phyloP scores from a whole-genome alignment of 106 monocot genomes.

The Triglochin maritima region DNA sequence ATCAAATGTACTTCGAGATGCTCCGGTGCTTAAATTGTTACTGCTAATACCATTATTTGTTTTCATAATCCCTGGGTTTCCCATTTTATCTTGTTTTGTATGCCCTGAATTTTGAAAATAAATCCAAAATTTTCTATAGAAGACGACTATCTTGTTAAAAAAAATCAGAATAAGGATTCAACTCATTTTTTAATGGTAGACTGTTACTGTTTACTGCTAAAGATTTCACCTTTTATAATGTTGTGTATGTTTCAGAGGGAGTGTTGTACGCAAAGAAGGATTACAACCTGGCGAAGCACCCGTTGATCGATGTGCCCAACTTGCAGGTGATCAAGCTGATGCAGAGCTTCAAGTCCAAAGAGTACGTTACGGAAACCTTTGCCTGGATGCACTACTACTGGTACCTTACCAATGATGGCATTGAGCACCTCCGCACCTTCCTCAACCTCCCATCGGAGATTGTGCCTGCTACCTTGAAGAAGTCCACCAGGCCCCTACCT shows the following conservation, averaged over 20 bases:
- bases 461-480: slow-evolving; percentile 50
- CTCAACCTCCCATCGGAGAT: slow-evolving; percentile 52
- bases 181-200: too few relatives aligned
- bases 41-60: too few relatives aligned
- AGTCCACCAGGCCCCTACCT: slow-evolving; percentile 24
- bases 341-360: slow-evolving; percentile 54
- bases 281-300: slow-evolving; percentile 46
- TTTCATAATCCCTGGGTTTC: too few relatives aligned
- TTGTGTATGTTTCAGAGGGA: slow-evolving; percentile 21
- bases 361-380: slow-evolving; percentile 49
- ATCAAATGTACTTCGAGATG: too few relatives aligned
- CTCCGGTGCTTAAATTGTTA: too few relatives aligned
- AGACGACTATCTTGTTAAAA: too few relatives aligned
- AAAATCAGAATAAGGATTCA: too few relatives aligned
- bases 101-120: too few relatives aligned
- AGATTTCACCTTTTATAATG: too few relatives aligned
- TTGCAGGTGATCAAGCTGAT: slow-evolving; percentile 53
- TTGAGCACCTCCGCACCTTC: slow-evolving; percentile 31
- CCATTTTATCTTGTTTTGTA: too few relatives aligned
- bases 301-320: slow-evolving; percentile 39
- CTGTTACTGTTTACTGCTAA: too few relatives aligned
- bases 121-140: too few relatives aligned
- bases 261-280: slow-evolving; percentile 59
- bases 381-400: slow-evolving; percentile 63
- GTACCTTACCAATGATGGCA: slow-evolving; percentile 57